Evolutionary conservation across 2,329 filamentous ascomycete species (phyloP).

Genomic region (Ambrosiella xylebori): DNA sequence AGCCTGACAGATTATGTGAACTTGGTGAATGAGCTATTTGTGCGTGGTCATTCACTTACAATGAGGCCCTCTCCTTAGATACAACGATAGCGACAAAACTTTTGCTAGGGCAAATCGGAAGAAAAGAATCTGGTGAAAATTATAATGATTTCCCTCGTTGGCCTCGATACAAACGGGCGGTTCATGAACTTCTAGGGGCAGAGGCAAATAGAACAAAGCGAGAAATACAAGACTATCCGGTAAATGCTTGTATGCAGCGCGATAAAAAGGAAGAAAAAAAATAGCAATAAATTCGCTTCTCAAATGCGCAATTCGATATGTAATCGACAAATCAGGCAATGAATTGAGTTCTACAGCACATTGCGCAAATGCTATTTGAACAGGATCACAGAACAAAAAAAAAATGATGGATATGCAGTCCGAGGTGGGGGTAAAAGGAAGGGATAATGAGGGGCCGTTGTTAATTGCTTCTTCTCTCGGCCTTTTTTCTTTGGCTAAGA

Average conservation of each 20-base stretch:
- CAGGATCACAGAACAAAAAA: background rate
- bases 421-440: background rate
- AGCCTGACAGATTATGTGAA: no score
- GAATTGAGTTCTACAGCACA: background rate
- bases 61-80: no score
- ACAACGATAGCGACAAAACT: no score
- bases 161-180: background rate
- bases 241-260: background rate
- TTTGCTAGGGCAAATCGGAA: no score
- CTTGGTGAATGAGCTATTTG: no score
- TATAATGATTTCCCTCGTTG: background rate
- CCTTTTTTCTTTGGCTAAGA: background rate
- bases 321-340: background rate
- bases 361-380: background rate
- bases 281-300: background rate
- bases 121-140: background rate
- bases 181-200: background rate
- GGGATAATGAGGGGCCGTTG: background rate
- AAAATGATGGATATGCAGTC: background rate
- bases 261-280: background rate
- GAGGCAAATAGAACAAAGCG: background rate
- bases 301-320: no score
- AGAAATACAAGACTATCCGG: background rate
- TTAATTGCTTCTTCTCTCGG: background rate
- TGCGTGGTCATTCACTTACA: no score